Base-by-base conservation (phyloP, 1,284 basidiomycete species). In the Apiotrichum siamense region DNA sequence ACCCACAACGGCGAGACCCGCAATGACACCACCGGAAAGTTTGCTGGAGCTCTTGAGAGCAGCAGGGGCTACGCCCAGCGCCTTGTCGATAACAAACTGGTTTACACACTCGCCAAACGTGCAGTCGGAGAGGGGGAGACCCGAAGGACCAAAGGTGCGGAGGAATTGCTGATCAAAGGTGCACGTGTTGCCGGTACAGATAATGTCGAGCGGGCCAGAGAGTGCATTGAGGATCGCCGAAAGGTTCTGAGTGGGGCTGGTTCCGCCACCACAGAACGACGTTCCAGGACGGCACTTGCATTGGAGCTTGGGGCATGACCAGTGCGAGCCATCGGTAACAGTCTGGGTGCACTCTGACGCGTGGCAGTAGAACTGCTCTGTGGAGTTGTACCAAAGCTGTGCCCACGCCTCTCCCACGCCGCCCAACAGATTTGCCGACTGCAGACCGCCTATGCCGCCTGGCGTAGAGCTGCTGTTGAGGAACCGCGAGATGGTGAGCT, bases 101-200 rank as follows among this genome's bases (percentile, higher is more conserved):
- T 80, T 73, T 17, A 93, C 83, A 66, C 90, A 94, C 72, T 96
- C 91, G 24, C 91, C 91, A 60, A 86, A 89, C 0, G 73, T 74
- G 70, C 90, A 94, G 0, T 79, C 80, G 44, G 78, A 77, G 13
- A 96, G 75, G 3, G 77, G 66, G 7, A 96, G 80, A 0, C 90
- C 91, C 24, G 70, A 66, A 0, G 78, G 63, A 11, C 89, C 90
- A 59, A 94, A 92, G 3, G 93, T 66, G 7, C 83, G 72, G 17
- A 96, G 75, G 23, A 80, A 74, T 3, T 68, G 59, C 67, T 93
- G 88, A 64, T 86, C 80, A 79, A 96, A 93, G 10, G 78, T 69
- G 70, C 90, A 96, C 4, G 76, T 76, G 2, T 78, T 77, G 36
- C 77, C 75, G 36, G 76, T 75, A 32, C 90, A 94, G 32, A 79